phyloP scores from a whole-genome alignment of 805 yeast species.

The Ascoidea asiatica region DNA sequence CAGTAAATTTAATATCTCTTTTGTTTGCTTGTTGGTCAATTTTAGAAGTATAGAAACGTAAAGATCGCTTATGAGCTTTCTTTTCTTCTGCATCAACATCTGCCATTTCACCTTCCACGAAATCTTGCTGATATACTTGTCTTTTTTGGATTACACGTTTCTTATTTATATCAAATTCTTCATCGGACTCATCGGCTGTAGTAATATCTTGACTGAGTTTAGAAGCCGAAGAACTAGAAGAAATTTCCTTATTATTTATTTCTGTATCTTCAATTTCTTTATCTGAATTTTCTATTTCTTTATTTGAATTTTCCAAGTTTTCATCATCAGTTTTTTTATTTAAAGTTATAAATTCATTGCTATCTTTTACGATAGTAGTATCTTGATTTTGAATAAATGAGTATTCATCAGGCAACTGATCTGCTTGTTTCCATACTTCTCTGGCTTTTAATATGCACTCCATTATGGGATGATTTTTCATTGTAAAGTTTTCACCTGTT shows the following conservation, averaged over 20 bases:
- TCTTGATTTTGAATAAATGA: slow-evolving; percentile 5
- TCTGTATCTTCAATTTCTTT: slow-evolving; percentile 14
- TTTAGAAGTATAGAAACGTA: slow-evolving; percentile 93
- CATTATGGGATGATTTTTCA: slow-evolving; percentile 89
- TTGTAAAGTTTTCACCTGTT: slow-evolving; percentile 29
- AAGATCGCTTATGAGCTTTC: slow-evolving; percentile 59
- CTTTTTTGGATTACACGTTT: slow-evolving; percentile 36
- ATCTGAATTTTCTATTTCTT: slow-evolving; percentile 15
- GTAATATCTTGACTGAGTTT: background rate
- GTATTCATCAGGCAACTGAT: slow-evolving; percentile 27
- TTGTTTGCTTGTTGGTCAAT: slow-evolving; percentile 74
- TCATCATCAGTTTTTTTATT: no score
- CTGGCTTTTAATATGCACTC: slow-evolving; percentile 68
- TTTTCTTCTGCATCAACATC: slow-evolving; percentile 83
- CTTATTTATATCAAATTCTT: slow-evolving; percentile 27
- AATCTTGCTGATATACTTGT: slow-evolving; percentile 23
- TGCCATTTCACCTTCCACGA: slow-evolving; percentile 58
- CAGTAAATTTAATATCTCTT: slow-evolving; percentile 45
- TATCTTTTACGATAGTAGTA: slow-evolving; percentile 14
- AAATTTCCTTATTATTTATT: background rate
- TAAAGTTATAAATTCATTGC: no score
- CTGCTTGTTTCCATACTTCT: slow-evolving; percentile 84
- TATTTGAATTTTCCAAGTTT: slow-evolving; percentile 13
- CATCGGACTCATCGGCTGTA: slow-evolving; percentile 12
- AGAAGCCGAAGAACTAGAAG: background rate